Evolutionary conservation across 129 eudicot genomes (phyloP).

Genomic region (Ambrosia artemisiifolia): DNA sequence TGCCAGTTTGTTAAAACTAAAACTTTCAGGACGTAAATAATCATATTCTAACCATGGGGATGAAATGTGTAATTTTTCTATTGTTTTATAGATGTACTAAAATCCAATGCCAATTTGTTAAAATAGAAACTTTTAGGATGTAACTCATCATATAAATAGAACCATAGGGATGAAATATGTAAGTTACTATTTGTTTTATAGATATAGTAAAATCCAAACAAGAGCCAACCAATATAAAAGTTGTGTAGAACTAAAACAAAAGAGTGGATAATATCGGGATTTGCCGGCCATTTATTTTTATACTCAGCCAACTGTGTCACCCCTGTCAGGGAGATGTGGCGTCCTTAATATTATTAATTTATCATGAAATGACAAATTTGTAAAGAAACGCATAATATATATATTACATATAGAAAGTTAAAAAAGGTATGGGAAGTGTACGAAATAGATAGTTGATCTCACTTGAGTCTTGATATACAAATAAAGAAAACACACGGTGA

Average conservation of each 20-base stretch:
- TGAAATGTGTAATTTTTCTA: neutral
- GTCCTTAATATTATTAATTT: neutral
- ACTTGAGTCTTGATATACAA: too few species aligned
- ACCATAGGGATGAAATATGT: neutral
- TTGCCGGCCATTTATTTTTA: neutral
- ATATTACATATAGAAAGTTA: too few species aligned
- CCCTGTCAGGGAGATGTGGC: neutral
- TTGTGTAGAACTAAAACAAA: neutral
- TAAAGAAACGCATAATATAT: too few species aligned
- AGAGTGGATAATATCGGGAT: neutral
- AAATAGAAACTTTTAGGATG: neutral
- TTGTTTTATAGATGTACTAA: neutral
- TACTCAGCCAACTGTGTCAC: neutral
- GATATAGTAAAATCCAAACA: neutral
- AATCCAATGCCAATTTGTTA: neutral
- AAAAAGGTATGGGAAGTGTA: too few species aligned
- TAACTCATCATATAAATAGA: neutral
- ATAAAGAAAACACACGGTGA: too few species aligned
- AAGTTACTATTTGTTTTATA: neutral
- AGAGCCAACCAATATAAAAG: neutral
- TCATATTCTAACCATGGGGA: neutral
- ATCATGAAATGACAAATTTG: neutral
- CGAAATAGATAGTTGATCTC: too few species aligned
- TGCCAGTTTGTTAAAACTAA: neutral
- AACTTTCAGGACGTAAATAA: neutral